Conservation (phyloP, 169 alveolate genomes). For the Toxoplasma gondii region DNA sequence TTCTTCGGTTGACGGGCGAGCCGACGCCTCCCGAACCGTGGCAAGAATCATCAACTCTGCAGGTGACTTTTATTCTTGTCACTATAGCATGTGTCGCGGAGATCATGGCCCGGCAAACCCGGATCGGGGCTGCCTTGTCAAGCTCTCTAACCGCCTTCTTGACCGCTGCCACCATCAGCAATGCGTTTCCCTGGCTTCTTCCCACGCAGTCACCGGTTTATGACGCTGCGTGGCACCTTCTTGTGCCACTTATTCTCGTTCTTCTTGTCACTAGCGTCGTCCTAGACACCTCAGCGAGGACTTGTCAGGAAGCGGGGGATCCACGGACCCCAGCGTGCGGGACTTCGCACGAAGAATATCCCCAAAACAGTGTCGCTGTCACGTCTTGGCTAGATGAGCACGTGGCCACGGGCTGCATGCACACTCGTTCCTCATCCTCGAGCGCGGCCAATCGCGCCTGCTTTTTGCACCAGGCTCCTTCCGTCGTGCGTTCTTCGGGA, state of each 20-base stretch:
- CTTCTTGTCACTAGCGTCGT: conserved; percentile 22
- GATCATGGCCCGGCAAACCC: not conserved
- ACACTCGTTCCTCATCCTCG: not conserved
- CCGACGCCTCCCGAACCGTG: not conserved
- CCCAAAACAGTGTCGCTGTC: not conserved
- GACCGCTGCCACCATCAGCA: not conserved
- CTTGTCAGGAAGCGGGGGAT: not conserved
- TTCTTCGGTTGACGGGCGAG: not conserved
- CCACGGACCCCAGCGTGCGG: not conserved
- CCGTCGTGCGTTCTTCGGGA: not conserved
- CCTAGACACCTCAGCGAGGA: not conserved
- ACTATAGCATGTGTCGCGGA: not conserved
- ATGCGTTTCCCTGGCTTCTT: not conserved
- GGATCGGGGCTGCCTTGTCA: conserved; percentile 7
- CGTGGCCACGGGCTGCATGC: not conserved
- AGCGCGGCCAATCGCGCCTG: not conserved
- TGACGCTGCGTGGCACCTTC: not conserved
- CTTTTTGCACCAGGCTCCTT: not conserved
- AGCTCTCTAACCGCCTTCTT: not conserved
- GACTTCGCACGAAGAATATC: not conserved
- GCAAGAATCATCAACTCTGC: not conserved
- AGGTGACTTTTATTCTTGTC: not conserved
- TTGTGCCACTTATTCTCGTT: not conserved
- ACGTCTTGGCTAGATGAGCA: not conserved
- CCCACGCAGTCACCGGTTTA: conserved; percentile 21